A percentile compares a stretch with the other conserved stretches of the same genome.
These are phyloP conservation scores for Teratosphaeria epicoccoides DNA, from an alignment of 2,329 filamentous ascomycete genomes.

Conservation along the genomic window DNA sequence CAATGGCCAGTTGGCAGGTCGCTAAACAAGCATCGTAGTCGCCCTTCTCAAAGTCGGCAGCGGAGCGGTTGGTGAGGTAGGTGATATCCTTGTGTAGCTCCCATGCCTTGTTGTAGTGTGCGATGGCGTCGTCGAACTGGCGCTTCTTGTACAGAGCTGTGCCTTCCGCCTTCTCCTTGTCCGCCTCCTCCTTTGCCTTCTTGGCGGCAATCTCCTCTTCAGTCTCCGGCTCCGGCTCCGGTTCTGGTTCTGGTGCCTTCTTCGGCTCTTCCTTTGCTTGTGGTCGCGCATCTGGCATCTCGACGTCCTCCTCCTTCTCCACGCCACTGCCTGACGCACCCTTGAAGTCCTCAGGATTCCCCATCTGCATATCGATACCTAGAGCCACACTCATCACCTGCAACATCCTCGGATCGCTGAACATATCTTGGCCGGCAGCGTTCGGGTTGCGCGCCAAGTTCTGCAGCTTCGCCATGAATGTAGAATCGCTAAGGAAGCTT, in stretches of 20 bases:
- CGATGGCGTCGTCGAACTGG: slow-evolving; percentile 87
- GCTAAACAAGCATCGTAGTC: slow-evolving; percentile 84
- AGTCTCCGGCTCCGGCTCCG: slow-evolving; percentile 58
- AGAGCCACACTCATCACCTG: slow-evolving; percentile 88
- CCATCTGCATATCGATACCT: slow-evolving; percentile 73
- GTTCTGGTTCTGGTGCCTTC: slow-evolving; percentile 54
- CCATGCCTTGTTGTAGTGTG: slow-evolving; percentile 93
- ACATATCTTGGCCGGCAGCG: slow-evolving; percentile 67
- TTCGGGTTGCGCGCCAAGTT: slow-evolving; percentile 70
- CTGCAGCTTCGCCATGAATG: slow-evolving; percentile 86
- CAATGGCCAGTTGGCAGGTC: slow-evolving; percentile 74
- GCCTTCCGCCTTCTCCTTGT: slow-evolving; percentile 87
- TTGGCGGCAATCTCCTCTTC: slow-evolving; percentile 76
- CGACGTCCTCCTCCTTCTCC: slow-evolving; percentile 49
- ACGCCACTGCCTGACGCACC: slow-evolving; percentile 52
- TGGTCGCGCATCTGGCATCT: slow-evolving; percentile 73
- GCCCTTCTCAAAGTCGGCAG: slow-evolving; percentile 91
- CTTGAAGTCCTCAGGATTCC: slow-evolving; percentile 31
- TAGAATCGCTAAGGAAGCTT: slow-evolving; percentile 63
- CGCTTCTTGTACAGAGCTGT: slow-evolving; percentile 98
- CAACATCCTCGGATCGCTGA: slow-evolving; percentile 73
- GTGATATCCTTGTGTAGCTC: slow-evolving; percentile 91
- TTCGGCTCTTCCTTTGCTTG: slow-evolving; percentile 37
- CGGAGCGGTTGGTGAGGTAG: slow-evolving; percentile 92
- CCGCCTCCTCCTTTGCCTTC: slow-evolving; percentile 84